phyloP scores from a whole-genome alignment of 2,329 filamentous ascomycete genomes.

The Aureobasidium pullulans region DNA sequence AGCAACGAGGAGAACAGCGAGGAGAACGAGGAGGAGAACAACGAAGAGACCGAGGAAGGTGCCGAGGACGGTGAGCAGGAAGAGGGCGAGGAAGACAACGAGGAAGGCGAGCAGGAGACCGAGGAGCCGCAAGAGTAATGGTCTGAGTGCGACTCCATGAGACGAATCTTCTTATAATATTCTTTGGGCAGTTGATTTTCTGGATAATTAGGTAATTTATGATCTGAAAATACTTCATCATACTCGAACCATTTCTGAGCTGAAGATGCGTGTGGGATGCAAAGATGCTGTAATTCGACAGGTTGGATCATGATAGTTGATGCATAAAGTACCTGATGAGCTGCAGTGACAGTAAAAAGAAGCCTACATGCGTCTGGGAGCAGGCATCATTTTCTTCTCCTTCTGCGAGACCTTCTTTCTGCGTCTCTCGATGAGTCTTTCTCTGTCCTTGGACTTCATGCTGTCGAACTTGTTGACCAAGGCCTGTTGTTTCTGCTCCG shows the following conservation, averaged over 20 bases:
- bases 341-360: background rate
- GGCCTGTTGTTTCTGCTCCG: constrained; percentile 79
- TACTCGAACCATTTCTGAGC: background rate
- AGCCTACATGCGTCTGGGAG: constrained; percentile 3
- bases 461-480: constrained; percentile 70
- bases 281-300: background rate
- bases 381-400: constrained; percentile 62
- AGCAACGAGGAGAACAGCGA: background rate
- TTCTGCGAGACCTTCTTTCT: constrained; percentile 82
- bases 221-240: background rate
- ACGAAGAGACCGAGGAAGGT: constrained; percentile 16
- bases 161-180: constrained; percentile 7
- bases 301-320: too few relatives aligned
- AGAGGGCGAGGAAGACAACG: background rate
- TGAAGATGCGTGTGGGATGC: background rate
- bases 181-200: background rate
- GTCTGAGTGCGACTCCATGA: background rate
- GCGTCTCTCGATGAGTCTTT: constrained; percentile 76
- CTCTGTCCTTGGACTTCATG: constrained; percentile 79
- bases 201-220: constrained; percentile 7
- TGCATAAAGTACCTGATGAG: background rate
- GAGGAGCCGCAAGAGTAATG: constrained; percentile 6
- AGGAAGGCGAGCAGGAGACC: constrained; percentile 1
- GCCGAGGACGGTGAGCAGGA: constrained; percentile 15
- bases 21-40: constrained; percentile 20